Evolutionary conservation across 2,329 filamentous ascomycete species (phyloP).

Genomic region (Stagonosporopsis vannaccii): DNA sequence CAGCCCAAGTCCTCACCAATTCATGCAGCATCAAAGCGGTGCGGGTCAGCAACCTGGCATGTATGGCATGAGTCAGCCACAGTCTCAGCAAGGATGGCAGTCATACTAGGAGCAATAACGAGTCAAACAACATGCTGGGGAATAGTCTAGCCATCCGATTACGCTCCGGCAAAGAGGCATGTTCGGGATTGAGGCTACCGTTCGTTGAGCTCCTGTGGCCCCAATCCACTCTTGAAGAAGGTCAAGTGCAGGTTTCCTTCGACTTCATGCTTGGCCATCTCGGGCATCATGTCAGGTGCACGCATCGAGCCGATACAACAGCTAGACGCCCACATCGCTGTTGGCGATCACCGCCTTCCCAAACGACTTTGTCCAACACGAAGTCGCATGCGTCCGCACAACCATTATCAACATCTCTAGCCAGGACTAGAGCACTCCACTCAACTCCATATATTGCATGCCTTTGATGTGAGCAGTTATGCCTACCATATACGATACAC

Average conservation of each 20-base stretch:
- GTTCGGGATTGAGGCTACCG: not conserved
- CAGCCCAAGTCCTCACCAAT: constrained; percentile 56
- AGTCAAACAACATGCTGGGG: not conserved
- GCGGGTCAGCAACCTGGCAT: constrained; percentile 58
- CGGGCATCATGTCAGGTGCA: too few relatives aligned
- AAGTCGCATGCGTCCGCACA: not conserved
- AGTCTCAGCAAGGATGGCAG: constrained; percentile 53
- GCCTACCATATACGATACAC: constrained; percentile 5
- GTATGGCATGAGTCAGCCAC: constrained; percentile 59
- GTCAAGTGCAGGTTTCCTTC: not conserved
- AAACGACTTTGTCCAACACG: not conserved
- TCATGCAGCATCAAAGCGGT: constrained; percentile 54
- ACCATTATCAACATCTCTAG: not conserved
- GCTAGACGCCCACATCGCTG: not conserved
- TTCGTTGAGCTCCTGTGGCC: not conserved
- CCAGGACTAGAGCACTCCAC: constrained; percentile 4
- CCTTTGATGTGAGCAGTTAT: not conserved
- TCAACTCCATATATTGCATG: not conserved
- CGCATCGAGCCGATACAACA: too few relatives aligned
- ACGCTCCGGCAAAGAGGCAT: not conserved
- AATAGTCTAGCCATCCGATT: not conserved
- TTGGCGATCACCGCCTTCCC: not conserved
- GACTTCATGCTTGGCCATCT: not conserved
- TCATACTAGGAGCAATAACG: constrained; percentile 34
- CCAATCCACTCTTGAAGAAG: not conserved